Evolutionary conservation across 2,329 filamentous ascomycete species (phyloP).

Genomic region (Alternaria burnsii): DNA sequence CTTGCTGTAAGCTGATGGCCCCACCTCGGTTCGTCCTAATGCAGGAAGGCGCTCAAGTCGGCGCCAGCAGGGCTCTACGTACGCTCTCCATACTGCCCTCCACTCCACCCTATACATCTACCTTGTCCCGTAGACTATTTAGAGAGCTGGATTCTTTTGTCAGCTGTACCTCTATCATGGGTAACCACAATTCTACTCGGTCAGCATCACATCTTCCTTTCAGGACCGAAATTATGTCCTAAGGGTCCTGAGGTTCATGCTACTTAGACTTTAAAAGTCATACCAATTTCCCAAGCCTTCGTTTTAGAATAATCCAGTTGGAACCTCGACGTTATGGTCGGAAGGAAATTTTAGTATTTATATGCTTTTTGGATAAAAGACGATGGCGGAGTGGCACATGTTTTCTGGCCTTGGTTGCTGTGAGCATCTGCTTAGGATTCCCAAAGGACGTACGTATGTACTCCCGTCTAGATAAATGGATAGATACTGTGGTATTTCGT

Average conservation of each 20-base stretch:
- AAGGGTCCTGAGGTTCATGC: not conserved
- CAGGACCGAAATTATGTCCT: not conserved
- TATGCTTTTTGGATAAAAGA: not conserved
- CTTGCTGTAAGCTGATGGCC: slow-evolving; percentile 14
- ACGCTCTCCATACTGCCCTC: not conserved
- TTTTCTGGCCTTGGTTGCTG: not conserved
- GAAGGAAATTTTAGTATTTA: not conserved
- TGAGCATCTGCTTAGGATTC: not conserved
- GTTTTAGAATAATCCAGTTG: not conserved
- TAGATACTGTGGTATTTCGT: not conserved
- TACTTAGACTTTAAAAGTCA: not conserved
- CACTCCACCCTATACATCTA: not conserved
- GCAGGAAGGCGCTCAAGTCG: slow-evolving; percentile 1
- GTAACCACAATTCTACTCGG: not conserved
- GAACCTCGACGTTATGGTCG: not conserved
- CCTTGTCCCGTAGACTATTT: not conserved
- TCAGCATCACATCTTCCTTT: not conserved
- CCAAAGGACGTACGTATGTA: not conserved
- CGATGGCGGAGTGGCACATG: not conserved
- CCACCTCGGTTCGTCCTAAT: slow-evolving; percentile 18
- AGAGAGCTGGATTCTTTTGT: not conserved
- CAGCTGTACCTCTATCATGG: not conserved
- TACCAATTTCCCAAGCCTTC: not conserved
- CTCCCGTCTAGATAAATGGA: not conserved
- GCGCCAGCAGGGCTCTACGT: not conserved